Base-by-base conservation (phyloP, 1,284 basidiomycete species). In the Pholiota adiposa region DNA sequence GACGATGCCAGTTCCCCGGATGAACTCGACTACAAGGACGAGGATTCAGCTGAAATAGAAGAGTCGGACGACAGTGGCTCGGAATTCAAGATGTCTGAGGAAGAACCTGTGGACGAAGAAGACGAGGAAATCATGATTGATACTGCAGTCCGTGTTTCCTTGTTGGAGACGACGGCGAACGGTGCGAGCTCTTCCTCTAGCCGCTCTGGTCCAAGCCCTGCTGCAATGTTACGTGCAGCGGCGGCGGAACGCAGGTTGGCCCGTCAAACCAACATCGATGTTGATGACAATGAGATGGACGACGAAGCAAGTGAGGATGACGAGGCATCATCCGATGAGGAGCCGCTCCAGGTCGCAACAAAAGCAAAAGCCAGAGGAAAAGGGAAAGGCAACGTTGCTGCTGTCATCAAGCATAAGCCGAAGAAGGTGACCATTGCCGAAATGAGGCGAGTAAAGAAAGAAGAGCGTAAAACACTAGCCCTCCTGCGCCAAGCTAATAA, bases 41-140 rank as follows among this genome's bases (percentile, higher is more conserved):
- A 71, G 54, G 78, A 76, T 21, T 63, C 67, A 16, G 61, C 62
- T 3, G 59, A 72, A 52, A 65, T 77, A 40, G 76, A 80, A 16
- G 86, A 87, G 55, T 84, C 81, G 9, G 81, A 81, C 44, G 80
- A 76, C 55, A 84, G 83, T 67, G 86, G 79, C 18, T 88, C 87
- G 41, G 86, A 88, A 56, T 88, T 85, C 59, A 75, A 79, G 31
- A 70, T 73, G 25, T 69, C 70, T 29, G 69, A 71, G 36, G 67
- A 70, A 36, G 63, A 59, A 21, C 56, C 59, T n/a, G 55, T 58
- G 34, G 62, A 63, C 18, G 66, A 67, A 59, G 81, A 83, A 56
- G 83, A 82, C 43, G 88, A 90, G 62, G 77, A 75, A 4, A 63
- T 84, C 19, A 82, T 89, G 83, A 50, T 92, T 14, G 74, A 79